Evolutionary conservation across 2,329 filamentous ascomycete genomes (phyloP).

Genomic region (Ascochyta koolunga): DNA sequence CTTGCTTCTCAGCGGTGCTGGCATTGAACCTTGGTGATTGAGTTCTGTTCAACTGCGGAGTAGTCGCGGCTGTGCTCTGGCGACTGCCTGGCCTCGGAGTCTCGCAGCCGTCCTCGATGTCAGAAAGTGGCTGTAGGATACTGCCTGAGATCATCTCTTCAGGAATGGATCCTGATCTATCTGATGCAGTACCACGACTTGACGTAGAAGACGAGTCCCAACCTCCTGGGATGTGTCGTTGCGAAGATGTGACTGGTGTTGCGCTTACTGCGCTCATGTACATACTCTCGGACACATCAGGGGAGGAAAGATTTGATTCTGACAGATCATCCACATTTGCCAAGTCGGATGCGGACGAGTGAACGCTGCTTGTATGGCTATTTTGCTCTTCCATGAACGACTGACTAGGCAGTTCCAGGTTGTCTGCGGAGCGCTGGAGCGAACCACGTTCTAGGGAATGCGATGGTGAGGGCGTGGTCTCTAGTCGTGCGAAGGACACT

Average conservation of each 20-base stretch:
- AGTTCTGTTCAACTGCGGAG: constrained; percentile 13
- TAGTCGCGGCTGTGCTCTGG: constrained; percentile 26
- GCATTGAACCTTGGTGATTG: constrained; percentile 2
- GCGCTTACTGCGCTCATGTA: constrained; percentile 74
- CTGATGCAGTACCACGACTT: constrained; percentile 37
- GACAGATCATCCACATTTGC: constrained; percentile 34
- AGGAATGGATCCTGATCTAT: constrained; percentile 35
- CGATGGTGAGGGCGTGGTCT: constrained; percentile 10
- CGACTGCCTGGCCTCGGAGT: constrained; percentile 47
- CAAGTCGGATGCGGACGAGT: background rate
- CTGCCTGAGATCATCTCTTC: constrained; percentile 40
- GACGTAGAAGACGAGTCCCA: constrained; percentile 49
- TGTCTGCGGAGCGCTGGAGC: constrained; percentile 16
- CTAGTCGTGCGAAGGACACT: constrained; percentile 21
- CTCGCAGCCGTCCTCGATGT: constrained; percentile 46
- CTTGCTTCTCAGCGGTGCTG: constrained; percentile 22
- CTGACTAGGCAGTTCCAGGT: constrained; percentile 23
- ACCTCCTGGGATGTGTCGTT: constrained; percentile 48
- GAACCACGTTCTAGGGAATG: constrained; percentile 16
- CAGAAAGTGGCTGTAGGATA: constrained; percentile 35
- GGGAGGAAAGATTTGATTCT: constrained; percentile 72
- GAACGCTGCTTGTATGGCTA: constrained; percentile 2
- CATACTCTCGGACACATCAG: constrained; percentile 84
- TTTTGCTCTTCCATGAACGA: constrained; percentile 12
- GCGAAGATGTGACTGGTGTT: constrained; percentile 31